Evolutionary conservation across 495 filamentous ascomycete genomes (phyloP).

Genomic region (Penicillium simplicissimum): DNA sequence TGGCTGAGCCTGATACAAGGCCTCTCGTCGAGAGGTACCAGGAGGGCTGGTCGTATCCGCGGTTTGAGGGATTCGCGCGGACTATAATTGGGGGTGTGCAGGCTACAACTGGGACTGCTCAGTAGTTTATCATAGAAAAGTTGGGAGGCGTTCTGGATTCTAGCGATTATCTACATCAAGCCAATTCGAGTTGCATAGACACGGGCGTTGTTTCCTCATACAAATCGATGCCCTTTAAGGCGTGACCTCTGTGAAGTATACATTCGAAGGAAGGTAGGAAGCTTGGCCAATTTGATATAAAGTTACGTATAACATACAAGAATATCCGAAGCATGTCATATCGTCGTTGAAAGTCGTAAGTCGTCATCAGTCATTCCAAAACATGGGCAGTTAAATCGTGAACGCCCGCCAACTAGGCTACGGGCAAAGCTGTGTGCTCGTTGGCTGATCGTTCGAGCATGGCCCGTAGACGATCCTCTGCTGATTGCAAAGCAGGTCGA

Average conservation of each 20-base stretch:
- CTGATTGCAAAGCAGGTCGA: constrained; percentile 30
- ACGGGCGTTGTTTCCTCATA: constrained; percentile 7
- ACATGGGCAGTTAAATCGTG: background rate
- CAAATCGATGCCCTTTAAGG: background rate
- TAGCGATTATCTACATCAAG: background rate
- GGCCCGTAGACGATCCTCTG: constrained; percentile 41
- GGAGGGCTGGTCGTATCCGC: constrained; percentile 69
- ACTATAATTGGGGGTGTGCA: constrained; percentile 51
- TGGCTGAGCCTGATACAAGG: constrained; percentile 48
- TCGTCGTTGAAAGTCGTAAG: constrained; percentile 17
- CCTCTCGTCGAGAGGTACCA: constrained; percentile 76
- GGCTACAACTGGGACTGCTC: constrained; percentile 11
- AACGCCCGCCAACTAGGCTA: background rate
- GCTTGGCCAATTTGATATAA: background rate
- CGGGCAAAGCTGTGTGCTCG: background rate
- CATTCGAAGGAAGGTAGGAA: background rate
- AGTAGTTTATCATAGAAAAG: background rate
- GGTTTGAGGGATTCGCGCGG: constrained; percentile 70
- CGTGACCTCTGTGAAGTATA: background rate
- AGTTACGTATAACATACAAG: constrained; percentile 1
- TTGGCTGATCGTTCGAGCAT: constrained; percentile 34
- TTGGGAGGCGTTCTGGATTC: background rate
- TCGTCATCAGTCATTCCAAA: constrained; percentile 15
- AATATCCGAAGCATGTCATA: constrained; percentile 8
- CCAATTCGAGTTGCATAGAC: constrained; percentile 5